Evolutionary conservation across 257 asterid species (phyloP).

Genomic region (Ilex aquifolium): DNA sequence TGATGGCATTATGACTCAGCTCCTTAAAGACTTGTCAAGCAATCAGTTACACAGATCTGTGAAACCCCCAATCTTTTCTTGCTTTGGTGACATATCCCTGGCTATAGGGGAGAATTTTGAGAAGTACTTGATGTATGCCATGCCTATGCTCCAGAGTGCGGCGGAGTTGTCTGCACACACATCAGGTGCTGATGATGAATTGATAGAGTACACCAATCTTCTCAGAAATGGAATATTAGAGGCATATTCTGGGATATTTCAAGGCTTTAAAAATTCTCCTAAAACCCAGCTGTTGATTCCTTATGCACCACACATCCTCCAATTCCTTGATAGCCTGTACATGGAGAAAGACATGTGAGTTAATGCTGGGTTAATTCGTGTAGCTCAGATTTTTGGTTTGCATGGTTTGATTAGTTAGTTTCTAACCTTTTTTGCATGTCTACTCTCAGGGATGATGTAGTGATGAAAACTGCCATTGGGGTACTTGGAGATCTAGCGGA

Average conservation of each 20-base stretch:
- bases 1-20: conserved; percentile 84
- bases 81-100: conserved; percentile 83
- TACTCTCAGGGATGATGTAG: conserved; percentile 77
- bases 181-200: conserved; percentile 65
- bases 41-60: conserved; percentile 80
- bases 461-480: conserved; percentile 87
- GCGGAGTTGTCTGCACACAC: conserved; percentile 76
- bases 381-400: too few relatives aligned
- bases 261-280: conserved; percentile 79
- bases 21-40: conserved; percentile 72
- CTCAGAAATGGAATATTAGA: conserved; percentile 74
- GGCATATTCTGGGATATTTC: conserved; percentile 86
- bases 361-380: too few relatives aligned
- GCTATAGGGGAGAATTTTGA: conserved; percentile 81
- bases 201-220: conserved; percentile 64
- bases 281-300: conserved; percentile 71
- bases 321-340: conserved; percentile 73
- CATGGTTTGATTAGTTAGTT: too few relatives aligned
- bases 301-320: conserved; percentile 71
- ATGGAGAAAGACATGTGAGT: conserved; percentile 67
- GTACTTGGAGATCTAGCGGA: conserved; percentile 94
- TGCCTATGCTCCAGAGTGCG: conserved; percentile 93
- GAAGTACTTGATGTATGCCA: conserved; percentile 76
- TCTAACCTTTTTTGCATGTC: not conserved
- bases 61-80: conserved; percentile 82